Evolutionary conservation across 179 eudicot species (phyloP).

Genomic region (Pouteria campechiana): DNA sequence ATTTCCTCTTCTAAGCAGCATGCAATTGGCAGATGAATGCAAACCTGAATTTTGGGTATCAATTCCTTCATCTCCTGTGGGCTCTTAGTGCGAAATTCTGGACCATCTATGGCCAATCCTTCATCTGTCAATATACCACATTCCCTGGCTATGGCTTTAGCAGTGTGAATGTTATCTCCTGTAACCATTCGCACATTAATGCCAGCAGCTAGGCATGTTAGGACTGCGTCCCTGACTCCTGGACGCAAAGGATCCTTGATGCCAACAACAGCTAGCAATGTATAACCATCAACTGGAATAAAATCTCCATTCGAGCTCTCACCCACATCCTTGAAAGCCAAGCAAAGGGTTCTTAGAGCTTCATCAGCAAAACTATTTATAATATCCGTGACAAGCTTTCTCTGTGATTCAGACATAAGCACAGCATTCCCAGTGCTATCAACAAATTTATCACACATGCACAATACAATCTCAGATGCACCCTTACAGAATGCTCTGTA

Average conservation of each 20-base stretch:
- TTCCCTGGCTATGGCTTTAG: constrained; percentile 84
- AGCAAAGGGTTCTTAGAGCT: constrained; percentile 68
- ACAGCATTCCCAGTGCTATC: constrained; percentile 35
- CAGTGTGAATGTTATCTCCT: constrained; percentile 78
- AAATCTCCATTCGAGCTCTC: constrained; percentile 8
- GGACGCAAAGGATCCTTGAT: constrained; percentile 90
- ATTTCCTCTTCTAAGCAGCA: no score
- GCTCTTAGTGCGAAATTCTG: constrained; percentile 45
- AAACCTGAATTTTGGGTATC: constrained; percentile 69
- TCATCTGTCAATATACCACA: constrained; percentile 72
- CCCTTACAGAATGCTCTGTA: constrained; percentile 59
- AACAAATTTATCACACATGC: constrained; percentile 46
- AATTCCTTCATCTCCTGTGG: constrained; percentile 47
- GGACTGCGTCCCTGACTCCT: constrained; percentile 74
- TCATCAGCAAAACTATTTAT: constrained; percentile 59
- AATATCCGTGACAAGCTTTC: constrained; percentile 25
- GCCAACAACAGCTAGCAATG: constrained; percentile 60
- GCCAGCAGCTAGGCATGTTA: constrained; percentile 70
- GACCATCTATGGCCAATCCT: constrained; percentile 78
- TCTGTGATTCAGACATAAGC: constrained; percentile 29
- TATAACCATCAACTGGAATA: constrained; percentile 49
- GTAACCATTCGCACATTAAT: constrained; percentile 75
- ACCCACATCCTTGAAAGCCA: constrained; percentile 53
- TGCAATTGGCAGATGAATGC: background rate
- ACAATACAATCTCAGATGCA: constrained; percentile 64